Evolutionary conservation across 805 yeast genomes (phyloP), one percentile per base, ranked within the genome.

Genomic region (Helenozyma baotianmanensis): DNA sequence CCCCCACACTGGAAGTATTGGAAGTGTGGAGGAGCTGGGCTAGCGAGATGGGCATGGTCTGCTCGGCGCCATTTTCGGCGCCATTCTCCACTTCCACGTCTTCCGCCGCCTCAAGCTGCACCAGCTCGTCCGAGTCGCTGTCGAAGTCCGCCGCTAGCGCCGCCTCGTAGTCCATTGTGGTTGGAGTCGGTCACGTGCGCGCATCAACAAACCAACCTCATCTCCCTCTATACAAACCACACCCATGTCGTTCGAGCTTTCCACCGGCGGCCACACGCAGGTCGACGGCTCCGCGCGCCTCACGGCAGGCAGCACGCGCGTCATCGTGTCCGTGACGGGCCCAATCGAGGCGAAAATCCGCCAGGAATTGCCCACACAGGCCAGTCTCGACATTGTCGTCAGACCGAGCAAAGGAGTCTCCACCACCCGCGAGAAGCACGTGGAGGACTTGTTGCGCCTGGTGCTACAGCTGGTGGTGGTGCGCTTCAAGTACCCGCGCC

Each of bases 271-370:
- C 3, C 58, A 86, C 29, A 60, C 63, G 34, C 72, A 77, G 41
- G 90, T 81, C 2, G 96, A 87, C 54, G 97, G 97, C 1, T 84
- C 95, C 1, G 79, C 90, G 1, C 72, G 72, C 15, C 64, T 79
- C 36, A 53, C 60, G 11, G 53, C 61, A n/a, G 76, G 72, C 2
- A 55, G 56, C 12, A 75, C 82, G 1, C 73, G 73, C 36, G 78
- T 83, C 3, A 59, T 89, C 2, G 76, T 81, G 26, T 78, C 96
- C 0, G 89, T 90, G 1, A 74, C 89, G 1, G 98, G 98, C 0
- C 98, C 98, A 0, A 72, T 90, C 19, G 97, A 90, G 50, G 80
- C 86, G 9, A 82, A 80, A 53, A 59, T 76, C 10, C 74, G 90
- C 46, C 95, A 88, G 52, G 97, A 90, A 54, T 57, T 80, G 21